Base-by-base conservation (phyloP, 2,329 filamentous ascomycete species). In the Fusarium dlaminii region DNA sequence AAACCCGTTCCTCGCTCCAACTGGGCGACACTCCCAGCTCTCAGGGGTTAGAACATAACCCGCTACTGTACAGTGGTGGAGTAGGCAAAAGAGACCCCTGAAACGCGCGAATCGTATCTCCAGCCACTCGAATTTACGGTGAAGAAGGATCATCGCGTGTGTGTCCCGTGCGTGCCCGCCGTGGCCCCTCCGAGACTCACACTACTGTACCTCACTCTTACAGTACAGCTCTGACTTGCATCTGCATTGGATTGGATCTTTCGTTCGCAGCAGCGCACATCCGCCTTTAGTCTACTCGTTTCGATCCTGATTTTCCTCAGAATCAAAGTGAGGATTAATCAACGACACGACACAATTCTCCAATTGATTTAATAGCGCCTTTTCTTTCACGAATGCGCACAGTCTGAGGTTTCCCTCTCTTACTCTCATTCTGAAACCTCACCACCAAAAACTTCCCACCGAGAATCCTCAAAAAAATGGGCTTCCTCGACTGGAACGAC, bases 401-500 rank as follows among this genome's bases (percentile, higher is more conserved):
- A 70, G 29, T 43, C 42, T 68, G 54, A 64, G 34, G 10, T 32
- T 49, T 39, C 32, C 45, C 29, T 59, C 66, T 51, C 39, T 45
- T 48, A 17, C 46, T 49, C 63, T 37, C 11, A 37, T 24, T 11
- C 29, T 36, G 15, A 45, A 52, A 37, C 45, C 54, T 36, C 55
- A 52, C 34, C 30, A 48, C 30, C 54, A 32, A 37, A 36, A 42
- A 13, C 29, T 18, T 40, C 34, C 40, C 40, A 17, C 46, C 29
- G 20, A 49, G 49, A 56, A 55, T 61, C 18, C 62, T 29, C 13
- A 34, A 54, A 43, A 43, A 29, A 39, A 81, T 81, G 80, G 80
- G 80, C 73, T 82, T 83, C 76, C 75, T 83, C 70, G 80, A 82
- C 68, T 74, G 76, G 60, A 78, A 79, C 70, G 81, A 82, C 42